Evolutionary conservation across 2,329 filamentous ascomycete species (phyloP).

Genomic region (Clathrospora elynae): DNA sequence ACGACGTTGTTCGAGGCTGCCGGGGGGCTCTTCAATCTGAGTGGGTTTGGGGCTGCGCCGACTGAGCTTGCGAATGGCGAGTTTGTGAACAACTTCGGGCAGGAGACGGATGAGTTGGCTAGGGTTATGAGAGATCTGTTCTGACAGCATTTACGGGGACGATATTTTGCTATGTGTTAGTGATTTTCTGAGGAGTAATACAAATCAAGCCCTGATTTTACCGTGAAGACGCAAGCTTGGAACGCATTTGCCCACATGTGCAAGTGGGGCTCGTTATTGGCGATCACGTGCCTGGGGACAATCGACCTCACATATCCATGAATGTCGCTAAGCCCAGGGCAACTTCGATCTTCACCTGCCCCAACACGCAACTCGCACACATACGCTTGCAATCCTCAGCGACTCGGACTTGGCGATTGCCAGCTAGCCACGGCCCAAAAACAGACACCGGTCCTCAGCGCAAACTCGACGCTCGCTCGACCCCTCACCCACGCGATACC

Average conservation of each 20-base stretch:
- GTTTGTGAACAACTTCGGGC: conserved; percentile 54
- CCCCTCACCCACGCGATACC: conserved; percentile 17
- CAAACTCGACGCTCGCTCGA: conserved; percentile 19
- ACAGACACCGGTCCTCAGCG: conserved; percentile 1
- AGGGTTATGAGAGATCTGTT: conserved; percentile 65
- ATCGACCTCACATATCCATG: no score
- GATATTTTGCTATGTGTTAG: no score
- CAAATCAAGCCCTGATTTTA: no score
- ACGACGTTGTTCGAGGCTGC: conserved; percentile 68
- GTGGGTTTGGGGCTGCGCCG: conserved; percentile 37
- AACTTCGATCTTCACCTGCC: conserved; percentile 21
- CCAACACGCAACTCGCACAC: conserved; percentile 15
- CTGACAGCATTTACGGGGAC: conserved; percentile 43
- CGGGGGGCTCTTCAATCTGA: conserved; percentile 53
- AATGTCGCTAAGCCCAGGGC: conserved; percentile 26
- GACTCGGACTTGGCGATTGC: conserved; percentile 7
- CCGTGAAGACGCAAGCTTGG: background rate
- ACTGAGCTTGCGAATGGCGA: conserved; percentile 48
- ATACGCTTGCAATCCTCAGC: conserved; percentile 7
- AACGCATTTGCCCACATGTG: conserved; percentile 5
- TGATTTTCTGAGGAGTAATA: no score
- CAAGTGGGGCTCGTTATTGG: background rate
- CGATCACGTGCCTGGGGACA: conserved; percentile 29
- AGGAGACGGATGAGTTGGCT: conserved; percentile 65
- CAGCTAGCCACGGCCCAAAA: background rate